Base-by-base conservation (phyloP, 805 yeast species). In the Danielozyma ontarioensis region DNA sequence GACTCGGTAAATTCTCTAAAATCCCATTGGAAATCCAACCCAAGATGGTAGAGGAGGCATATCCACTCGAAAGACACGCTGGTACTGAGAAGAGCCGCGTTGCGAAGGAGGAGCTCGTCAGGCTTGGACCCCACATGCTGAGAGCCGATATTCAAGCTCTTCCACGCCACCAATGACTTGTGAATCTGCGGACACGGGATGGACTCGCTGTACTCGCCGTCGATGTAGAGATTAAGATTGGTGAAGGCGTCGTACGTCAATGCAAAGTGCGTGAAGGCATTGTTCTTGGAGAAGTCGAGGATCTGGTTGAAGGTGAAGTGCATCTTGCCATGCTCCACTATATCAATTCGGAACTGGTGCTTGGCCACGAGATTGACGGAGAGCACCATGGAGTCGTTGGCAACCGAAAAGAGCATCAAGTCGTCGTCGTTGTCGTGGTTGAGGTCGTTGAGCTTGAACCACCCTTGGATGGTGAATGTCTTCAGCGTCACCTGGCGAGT, bases 11-110 rank as follows among this genome's bases (percentile, higher is more conserved):
- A 49, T 6, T 64, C 70, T 28, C 58, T 53, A 33, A 48, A 74
- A 12, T 70, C 58, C 64, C 79, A 78, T n/a, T 57, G 57, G 27
- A 64, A 70, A 0, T 75, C 80, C 14, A 58, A 33, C 0, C 70
- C 70, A 30, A 80, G 48, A 32, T 57, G 57, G 40, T 62, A 70
- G 0, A 78, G 57, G 3, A 74, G 40, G 17, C 59, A 49, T 1
- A 76, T 57, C 85, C 85, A 79, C 36, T 74, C 78, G 26, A 55
- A 51, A 0, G 70, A 51, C 21, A 66, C 56, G 2, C 54, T 41
- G 3, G 45, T 52, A 27, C 61, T 60, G 12, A 75, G 41, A 0
- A 77, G 39, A 10, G 67, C 40, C 2, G 75, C 42, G 37, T 64
- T 74, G 24, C 56, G 52, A 1, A 66, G 22, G 7, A 62, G 32